These are phyloP conservation scores for Schizothecium vesticola DNA, from an alignment of 495 filamentous ascomycete genomes.

Conservation along the genomic window DNA sequence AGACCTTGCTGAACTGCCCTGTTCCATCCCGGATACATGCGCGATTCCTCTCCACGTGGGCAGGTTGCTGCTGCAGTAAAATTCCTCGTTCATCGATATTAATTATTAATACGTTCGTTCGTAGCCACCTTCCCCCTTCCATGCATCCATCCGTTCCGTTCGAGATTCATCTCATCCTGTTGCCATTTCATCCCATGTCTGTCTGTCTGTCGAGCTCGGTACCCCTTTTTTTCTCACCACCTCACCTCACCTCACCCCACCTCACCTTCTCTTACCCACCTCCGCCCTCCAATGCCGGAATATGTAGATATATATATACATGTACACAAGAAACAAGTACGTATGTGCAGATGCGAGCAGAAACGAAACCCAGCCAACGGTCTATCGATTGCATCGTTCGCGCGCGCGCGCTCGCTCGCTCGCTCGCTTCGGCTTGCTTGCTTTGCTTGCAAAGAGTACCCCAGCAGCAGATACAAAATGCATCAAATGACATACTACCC, in stretches of 20 bases:
- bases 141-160: not conserved
- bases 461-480: not conserved
- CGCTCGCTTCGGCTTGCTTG: not conserved
- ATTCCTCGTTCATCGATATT: not conserved
- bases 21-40: no score
- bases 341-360: not conserved
- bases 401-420: not conserved
- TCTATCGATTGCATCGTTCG: not conserved
- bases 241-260: no score
- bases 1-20: not conserved
- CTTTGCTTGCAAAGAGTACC: not conserved
- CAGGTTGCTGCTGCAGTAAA: not conserved
- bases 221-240: not conserved
- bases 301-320: not conserved
- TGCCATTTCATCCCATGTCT: not conserved
- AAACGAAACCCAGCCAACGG: not conserved
- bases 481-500: conserved; percentile 29
- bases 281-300: not conserved
- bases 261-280: no score
- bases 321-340: not conserved
- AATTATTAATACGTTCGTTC: not conserved
- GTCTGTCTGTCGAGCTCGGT: no score
- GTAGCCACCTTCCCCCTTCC: not conserved
- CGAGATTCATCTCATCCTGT: not conserved
- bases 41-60: not conserved